A percentile compares a stretch with the other conserved stretches of the same genome.
Evolutionary conservation across 2,329 filamentous ascomycete species (phyloP).

Genomic region (Paracoccidioides lutzii): DNA sequence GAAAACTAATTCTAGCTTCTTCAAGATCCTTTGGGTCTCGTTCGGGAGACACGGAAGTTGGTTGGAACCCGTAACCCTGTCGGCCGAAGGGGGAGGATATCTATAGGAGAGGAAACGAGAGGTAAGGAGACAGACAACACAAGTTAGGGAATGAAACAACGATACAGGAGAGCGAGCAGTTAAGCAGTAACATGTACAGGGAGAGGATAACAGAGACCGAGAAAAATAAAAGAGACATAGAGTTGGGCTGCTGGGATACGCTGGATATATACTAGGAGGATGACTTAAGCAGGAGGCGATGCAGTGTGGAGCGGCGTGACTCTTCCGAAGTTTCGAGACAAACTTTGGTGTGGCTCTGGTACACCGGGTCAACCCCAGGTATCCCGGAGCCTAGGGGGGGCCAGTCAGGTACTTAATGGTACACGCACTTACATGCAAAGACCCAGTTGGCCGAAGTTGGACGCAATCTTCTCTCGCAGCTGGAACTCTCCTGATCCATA

Average conservation of each 20-base stretch:
- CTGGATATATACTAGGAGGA: neutral
- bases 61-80: neutral
- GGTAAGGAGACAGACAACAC: neutral
- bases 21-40: no score
- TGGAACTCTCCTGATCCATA: neutral
- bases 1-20: no score
- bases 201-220: neutral
- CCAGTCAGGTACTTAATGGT: neutral
- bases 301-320: neutral
- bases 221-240: neutral
- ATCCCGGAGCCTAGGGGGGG: neutral
- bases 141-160: neutral
- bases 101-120: neutral
- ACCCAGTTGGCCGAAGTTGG: neutral
- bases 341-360: neutral
- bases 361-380: neutral
- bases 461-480: neutral
- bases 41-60: neutral
- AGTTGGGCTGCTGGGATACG: neutral
- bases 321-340: conserved; percentile 8
- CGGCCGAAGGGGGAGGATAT: neutral
- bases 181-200: neutral
- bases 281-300: conserved; percentile 1
- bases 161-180: neutral
- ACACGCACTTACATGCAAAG: neutral